Evolutionary conservation across 2,329 filamentous ascomycete genomes (phyloP).

Genomic region (Basipetospora chlamydospora): DNA sequence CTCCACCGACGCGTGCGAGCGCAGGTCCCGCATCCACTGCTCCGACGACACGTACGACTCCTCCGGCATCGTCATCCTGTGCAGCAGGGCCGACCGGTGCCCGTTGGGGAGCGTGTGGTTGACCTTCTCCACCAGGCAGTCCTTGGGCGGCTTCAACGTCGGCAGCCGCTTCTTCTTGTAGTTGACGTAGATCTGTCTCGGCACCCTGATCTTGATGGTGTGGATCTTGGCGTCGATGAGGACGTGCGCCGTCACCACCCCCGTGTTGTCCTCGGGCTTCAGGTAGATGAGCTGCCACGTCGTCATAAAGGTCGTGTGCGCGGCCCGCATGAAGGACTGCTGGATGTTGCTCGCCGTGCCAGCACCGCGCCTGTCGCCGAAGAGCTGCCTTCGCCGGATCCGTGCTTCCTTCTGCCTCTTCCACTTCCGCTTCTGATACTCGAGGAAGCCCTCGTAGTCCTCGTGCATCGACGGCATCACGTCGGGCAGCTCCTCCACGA

Average conservation of each 20-base stretch:
- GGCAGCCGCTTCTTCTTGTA: conserved; percentile 77
- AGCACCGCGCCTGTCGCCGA: conserved; percentile 60
- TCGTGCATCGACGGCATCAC: conserved; percentile 73
- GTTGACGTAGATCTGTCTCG: conserved; percentile 81
- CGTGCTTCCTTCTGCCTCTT: conserved; percentile 91
- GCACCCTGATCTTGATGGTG: conserved; percentile 73
- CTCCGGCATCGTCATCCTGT: conserved; percentile 84
- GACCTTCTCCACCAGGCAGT: conserved; percentile 83
- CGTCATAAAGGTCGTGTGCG: conserved; percentile 75
- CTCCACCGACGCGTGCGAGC: conserved; percentile 70
- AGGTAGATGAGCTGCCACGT: conserved; percentile 94
- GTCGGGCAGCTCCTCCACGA: conserved; percentile 67
- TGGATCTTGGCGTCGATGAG: conserved; percentile 91
- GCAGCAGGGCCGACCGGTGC: conserved; percentile 83
- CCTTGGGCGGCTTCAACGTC: conserved; percentile 63
- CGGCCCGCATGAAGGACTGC: conserved; percentile 75
- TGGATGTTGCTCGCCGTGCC: conserved; percentile 43
- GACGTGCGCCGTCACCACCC: conserved; percentile 77
- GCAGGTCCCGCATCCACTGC: conserved; percentile 9
- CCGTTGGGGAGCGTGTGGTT: conserved; percentile 89
- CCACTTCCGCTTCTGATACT: conserved; percentile 98
- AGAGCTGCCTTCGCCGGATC: conserved; percentile 72
- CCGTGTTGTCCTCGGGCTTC: conserved; percentile 65
- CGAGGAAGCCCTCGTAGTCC: conserved; percentile 76
- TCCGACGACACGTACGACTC: conserved; percentile 62